Conservation (phyloP, 768 basidiomycete species). For the Panellus pusillus region DNA sequence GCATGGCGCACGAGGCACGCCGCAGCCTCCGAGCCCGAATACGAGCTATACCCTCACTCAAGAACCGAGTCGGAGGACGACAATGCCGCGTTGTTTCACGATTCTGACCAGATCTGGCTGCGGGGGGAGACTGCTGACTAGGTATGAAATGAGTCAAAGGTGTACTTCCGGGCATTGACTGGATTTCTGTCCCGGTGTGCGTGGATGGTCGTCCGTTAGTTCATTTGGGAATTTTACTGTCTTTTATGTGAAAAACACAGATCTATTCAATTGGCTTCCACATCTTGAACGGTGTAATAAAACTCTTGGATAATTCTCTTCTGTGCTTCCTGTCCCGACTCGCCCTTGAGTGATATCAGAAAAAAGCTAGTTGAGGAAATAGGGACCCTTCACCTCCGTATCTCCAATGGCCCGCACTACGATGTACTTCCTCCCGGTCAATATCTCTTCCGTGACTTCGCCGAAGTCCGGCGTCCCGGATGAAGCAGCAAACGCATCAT, state of each 20-base stretch:
- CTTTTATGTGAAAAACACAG: neutral
- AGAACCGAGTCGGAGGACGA: constrained; percentile 2
- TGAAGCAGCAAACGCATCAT: constrained; percentile 43
- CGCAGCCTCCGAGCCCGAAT: neutral
- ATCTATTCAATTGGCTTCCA: constrained; percentile 48
- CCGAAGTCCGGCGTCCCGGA: constrained; percentile 45
- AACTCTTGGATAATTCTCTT: constrained; percentile 82
- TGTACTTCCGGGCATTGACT: neutral
- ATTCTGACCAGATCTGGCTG: constrained; percentile 11
- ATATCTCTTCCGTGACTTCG: constrained; percentile 65
- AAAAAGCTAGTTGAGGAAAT: neutral
- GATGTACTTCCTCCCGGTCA: constrained; percentile 79
- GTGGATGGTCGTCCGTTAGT: too few species aligned
- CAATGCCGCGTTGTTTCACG: neutral
- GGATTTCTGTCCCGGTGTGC: too few species aligned
- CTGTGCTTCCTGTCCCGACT: constrained; percentile 71
- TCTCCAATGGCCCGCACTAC: constrained; percentile 72
- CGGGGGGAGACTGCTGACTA: too few species aligned
- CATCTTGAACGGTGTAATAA: constrained; percentile 78
- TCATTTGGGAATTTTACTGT: neutral
- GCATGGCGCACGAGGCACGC: constrained; percentile 1
- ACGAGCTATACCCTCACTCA: neutral
- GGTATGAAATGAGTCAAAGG: neutral
- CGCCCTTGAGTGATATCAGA: constrained; percentile 36
- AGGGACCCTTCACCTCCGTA: constrained; percentile 41